Evolutionary conservation across 176 grass and related monocot genomes (phyloP), one percentile per base, ranked within the genome.

Genomic region (Oropetium thomaeum): DNA sequence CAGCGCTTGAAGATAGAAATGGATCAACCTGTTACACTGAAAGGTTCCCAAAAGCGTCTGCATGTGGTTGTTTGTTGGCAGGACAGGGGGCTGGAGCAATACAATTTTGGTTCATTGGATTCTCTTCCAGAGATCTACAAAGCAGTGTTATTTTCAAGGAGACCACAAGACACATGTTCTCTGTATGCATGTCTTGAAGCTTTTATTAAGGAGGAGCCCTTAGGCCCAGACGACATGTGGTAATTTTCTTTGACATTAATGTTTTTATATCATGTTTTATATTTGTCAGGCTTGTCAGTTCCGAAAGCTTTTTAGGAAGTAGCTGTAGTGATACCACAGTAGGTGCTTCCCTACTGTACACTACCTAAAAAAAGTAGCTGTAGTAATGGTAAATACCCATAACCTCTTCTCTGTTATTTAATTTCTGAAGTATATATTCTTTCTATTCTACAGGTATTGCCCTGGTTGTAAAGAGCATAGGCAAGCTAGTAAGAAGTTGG

Each of bases 201-300:
- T 57, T 99, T 99, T 78, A 74, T 99, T 40, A 96, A 78, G 75
- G 87, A 96, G 64, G 96, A 96, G 79, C 96, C 96, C 42, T 86
- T 96, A 35, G 96, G 92, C 28, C 91, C 84, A 58, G 87, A 99
- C 48, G 89, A 99, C 20, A 99, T 99, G 96, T 99, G 92, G 96
- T 92, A 75, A 90, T 61, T 79, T 30, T 78, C 31, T 74, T 39
- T 17, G 33, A 57, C 3, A 26, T 68, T 37, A 44, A 14, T 67
- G 8, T 75, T 25, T 40, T 63, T 78, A 1, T 76, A 22, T 38
- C 40, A 20, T 38, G 42, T 33, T 79, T 23, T n/a, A 57, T 30
- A 54, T 22, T n/a, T n/a, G n/a, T n/a, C n/a, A n/a, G n/a, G n/a
- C n/a, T 14, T 19, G 26, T 17, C 23, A 44, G 15, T 29, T 22